Evolutionary conservation across 805 yeast species (phyloP), one percentile per base, ranked within the genome.

Genomic region (Yamadazyma takamatsuzukensis): DNA sequence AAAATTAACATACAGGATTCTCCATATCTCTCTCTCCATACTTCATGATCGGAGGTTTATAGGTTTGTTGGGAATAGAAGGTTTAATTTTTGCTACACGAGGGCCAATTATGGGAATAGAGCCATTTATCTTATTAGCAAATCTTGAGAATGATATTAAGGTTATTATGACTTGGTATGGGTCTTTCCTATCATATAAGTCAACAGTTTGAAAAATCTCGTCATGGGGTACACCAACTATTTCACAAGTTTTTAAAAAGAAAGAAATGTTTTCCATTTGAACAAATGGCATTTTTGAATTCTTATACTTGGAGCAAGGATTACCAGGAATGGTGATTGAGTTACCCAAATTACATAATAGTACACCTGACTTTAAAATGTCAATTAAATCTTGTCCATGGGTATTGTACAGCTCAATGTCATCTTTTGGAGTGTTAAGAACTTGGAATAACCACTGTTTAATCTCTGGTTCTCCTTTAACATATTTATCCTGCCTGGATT

Each of bases 261-360:
- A 74, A 30, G 86, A 76, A 21, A 86, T 84, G 48, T 85, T 85
- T 49, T 86, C 95, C 96, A 86, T 86, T 57, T 80, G 76, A 12
- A 61, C 54, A 35, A 85, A 86, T 2, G 94, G 90, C 80, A 84
- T 78, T 32, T 67, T 64, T 8, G 86, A 75, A 30, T 66, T 67
- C 51, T 81, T 84, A 52, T 56, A 78, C 40, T 68, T 73, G 3
- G 65, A 51, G 2, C 61, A 46, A 2, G 66, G 65, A 18, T 57
- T 53, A 25, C 44, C 44, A 2, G 57, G 52, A 2, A 54, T 39
- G 22, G 35, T 21, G 8, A 61, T 33, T 11, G 50, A 42, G 23
- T 48, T 41, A 1, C 70, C 70, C 19, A 64, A 40, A 25, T 49
- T 45, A 37, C 72, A 64, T 25, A 65, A 47, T 9, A 61, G 27